Evolutionary conservation across 176 grass and related monocot species (phyloP).

Genomic region (Bothriochloa decipiens): DNA sequence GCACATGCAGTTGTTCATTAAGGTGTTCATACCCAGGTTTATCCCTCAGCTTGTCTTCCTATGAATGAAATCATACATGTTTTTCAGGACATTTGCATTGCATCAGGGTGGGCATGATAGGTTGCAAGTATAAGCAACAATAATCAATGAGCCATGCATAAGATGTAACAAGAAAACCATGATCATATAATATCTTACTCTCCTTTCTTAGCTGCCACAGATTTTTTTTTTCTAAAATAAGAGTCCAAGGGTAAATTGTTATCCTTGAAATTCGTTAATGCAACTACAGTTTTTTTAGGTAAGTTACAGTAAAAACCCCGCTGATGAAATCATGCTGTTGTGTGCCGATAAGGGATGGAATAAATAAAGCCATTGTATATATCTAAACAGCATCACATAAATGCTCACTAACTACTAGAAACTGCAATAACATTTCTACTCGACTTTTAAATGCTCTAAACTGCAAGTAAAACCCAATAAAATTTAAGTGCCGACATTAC

Average conservation of each 20-base stretch:
- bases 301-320: not conserved
- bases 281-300: not conserved
- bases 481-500: not conserved
- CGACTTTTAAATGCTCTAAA: not conserved
- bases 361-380: not conserved
- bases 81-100: constrained; percentile 28
- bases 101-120: not conserved
- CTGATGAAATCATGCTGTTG: not conserved
- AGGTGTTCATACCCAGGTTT: constrained; percentile 98
- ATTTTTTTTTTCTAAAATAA: not conserved
- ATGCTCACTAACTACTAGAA: not conserved
- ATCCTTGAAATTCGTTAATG: not conserved
- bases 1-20: constrained; percentile 93
- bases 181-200: not conserved
- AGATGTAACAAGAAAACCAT: constrained; percentile 9
- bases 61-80: constrained; percentile 26
- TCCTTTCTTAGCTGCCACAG: not conserved
- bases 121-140: not conserved
- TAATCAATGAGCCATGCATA: constrained; percentile 16
- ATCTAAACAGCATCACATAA: constrained; percentile 11
- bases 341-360: constrained; percentile 21
- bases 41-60: constrained; percentile 99
- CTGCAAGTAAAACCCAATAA: not conserved
- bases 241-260: not conserved
- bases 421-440: not conserved